These are phyloP conservation scores for Avicennia marina DNA, from an alignment of 257 asterid species.

Conservation along the genomic window DNA sequence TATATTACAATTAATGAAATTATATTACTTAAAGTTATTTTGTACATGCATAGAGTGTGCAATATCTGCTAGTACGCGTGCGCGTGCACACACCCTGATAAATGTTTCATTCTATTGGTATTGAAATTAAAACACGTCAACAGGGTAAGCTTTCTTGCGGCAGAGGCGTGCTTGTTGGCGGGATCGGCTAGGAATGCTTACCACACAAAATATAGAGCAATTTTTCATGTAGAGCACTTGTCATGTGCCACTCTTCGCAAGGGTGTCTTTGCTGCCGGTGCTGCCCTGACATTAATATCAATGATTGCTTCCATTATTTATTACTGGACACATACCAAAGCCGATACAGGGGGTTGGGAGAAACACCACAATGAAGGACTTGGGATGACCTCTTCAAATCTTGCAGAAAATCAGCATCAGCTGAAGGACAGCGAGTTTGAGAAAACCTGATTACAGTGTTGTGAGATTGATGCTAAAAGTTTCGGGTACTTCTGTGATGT, in stretches of 20 bases:
- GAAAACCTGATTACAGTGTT: conserved; percentile 19
- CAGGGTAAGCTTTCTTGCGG: conserved; percentile 91
- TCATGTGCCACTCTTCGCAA: conserved; percentile 89
- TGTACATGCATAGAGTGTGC: too few relatives aligned
- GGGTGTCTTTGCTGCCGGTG: conserved; percentile 96
- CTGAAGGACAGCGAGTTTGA: conserved; percentile 33
- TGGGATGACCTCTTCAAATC: conserved; percentile 54
- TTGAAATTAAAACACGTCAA: conserved; percentile 10
- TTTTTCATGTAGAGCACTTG: conserved; percentile 47
- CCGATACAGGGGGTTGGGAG: conserved; percentile 92
- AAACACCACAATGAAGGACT: conserved; percentile 85
- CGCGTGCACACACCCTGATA: not conserved
- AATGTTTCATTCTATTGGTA: conserved; percentile 2
- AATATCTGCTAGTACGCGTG: too few relatives aligned
- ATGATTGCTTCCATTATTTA: conserved; percentile 55
- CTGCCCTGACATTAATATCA: conserved; percentile 61
- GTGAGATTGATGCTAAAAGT: conserved; percentile 2
- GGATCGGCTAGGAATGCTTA: conserved; percentile 94
- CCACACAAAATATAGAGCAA: conserved; percentile 83
- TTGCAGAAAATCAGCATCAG: conserved; percentile 40
- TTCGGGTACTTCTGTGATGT: conserved; percentile 5
- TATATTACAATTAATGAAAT: too few relatives aligned
- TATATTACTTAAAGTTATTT: too few relatives aligned
- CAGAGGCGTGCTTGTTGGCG: conserved; percentile 89
- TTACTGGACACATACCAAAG: conserved; percentile 81